Conservation (phyloP, 352 stramenopile genomes). For the Globisporangium acanthophoron region DNA sequence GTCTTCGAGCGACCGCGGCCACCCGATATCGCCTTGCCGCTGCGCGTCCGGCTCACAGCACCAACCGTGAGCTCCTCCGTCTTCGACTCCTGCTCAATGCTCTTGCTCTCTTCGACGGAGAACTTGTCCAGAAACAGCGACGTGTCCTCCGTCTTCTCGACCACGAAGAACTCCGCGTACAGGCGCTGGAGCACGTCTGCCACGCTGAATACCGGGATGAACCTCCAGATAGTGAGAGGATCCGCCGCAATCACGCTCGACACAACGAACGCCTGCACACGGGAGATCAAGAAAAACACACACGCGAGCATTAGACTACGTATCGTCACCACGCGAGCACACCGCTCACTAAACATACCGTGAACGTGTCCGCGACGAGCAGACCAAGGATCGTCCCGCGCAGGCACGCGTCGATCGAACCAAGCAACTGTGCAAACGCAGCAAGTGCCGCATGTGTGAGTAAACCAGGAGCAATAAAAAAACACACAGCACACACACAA, state of each 20-base stretch:
- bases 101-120: slow-evolving; percentile 19
- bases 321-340: not conserved
- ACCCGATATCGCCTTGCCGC: slow-evolving; percentile 15
- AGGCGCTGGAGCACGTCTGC: slow-evolving; percentile 77
- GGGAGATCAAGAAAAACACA: slow-evolving; percentile 5
- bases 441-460: slow-evolving; percentile 3
- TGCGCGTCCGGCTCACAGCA: slow-evolving; percentile 14
- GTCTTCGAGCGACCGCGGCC: not conserved
- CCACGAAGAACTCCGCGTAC: slow-evolving; percentile 69
- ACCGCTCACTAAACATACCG: slow-evolving; percentile 12
- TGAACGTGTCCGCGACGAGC: slow-evolving; percentile 82
- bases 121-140: slow-evolving; percentile 75
- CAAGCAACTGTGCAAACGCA: slow-evolving; percentile 45
- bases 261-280: slow-evolving; percentile 70
- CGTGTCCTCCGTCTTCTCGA: slow-evolving; percentile 43
- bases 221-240: slow-evolving; percentile 56
- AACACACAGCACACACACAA: not conserved
- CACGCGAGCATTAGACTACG: not conserved
- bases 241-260: slow-evolving; percentile 73
- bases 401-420: slow-evolving; percentile 79
- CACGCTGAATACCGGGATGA: slow-evolving; percentile 78
- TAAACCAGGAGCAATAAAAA: not conserved
- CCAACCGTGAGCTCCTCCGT: not conserved
- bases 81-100: slow-evolving; percentile 5
- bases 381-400: slow-evolving; percentile 78